These are phyloP conservation scores for Rhododendron molle DNA, from an alignment of 148 eudicot genomes.

Conservation along the genomic window DNA sequence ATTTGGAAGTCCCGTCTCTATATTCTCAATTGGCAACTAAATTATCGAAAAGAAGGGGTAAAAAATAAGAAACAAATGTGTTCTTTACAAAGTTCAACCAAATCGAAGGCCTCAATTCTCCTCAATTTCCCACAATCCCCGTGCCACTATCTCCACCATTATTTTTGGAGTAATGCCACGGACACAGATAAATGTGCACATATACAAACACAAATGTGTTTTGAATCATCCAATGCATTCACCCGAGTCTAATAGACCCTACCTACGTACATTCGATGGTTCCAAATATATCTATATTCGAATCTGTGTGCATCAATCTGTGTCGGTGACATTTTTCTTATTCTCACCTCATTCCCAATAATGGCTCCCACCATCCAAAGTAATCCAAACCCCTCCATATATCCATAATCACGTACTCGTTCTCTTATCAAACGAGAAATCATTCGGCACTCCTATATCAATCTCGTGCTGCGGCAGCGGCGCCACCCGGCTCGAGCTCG, in stretches of 20 bases:
- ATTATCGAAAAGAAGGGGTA: neutral
- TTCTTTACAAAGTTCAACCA: too few species aligned
- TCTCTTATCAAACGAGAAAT: constrained; percentile 15
- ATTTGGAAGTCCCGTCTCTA: neutral
- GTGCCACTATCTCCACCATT: neutral
- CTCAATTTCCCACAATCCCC: neutral
- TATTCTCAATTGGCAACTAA: neutral
- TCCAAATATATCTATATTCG: neutral
- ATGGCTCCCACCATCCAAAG: neutral
- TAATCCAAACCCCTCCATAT: neutral
- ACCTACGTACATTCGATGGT: neutral
- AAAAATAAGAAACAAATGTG: neutral
- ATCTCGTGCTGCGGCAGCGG: constrained; percentile 10
- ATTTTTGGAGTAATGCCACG: neutral
- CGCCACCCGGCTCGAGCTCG: neutral
- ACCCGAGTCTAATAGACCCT: neutral
- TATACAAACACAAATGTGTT: neutral
- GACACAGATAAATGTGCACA: neutral
- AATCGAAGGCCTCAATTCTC: neutral
- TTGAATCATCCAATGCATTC: neutral
- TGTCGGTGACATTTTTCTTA: too few species aligned
- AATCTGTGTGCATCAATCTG: neutral
- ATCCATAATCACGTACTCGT: neutral
- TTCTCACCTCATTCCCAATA: neutral
- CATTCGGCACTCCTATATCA: neutral